Evolutionary conservation across 2,329 filamentous ascomycete species (phyloP).

Genomic region (Colletotrichum abscissum): DNA sequence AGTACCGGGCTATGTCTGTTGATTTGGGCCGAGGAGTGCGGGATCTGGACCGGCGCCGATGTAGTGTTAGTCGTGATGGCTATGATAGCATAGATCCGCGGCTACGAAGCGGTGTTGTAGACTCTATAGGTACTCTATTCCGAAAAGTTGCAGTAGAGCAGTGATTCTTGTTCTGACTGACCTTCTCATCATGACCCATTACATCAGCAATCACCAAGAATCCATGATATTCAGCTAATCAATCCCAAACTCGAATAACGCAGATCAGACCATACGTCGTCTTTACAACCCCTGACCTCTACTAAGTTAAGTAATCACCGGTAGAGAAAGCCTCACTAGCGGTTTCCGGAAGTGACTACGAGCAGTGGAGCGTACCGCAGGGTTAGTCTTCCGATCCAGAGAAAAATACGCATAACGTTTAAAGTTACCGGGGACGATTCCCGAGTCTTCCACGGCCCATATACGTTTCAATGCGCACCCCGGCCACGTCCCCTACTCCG

Average conservation of each 20-base stretch:
- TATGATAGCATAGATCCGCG: no score
- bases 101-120: no score
- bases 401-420: background rate
- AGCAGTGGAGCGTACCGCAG: no score
- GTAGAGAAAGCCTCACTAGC: background rate
- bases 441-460: background rate
- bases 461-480: background rate
- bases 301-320: background rate
- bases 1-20: background rate
- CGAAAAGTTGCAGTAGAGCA: background rate
- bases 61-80: background rate
- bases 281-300: background rate
- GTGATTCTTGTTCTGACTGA: background rate
- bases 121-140: background rate
- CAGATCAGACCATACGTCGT: background rate
- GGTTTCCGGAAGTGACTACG: background rate
- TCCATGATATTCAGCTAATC: background rate
- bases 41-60: background rate
- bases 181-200: background rate
- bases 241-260: background rate
- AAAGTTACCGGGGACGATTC: background rate
- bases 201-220: background rate
- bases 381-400: background rate
- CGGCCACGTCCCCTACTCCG: background rate
- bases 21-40: background rate